phyloP scores from a whole-genome alignment of 2,329 filamentous ascomycete genomes.

The Aspergillus sp. region DNA sequence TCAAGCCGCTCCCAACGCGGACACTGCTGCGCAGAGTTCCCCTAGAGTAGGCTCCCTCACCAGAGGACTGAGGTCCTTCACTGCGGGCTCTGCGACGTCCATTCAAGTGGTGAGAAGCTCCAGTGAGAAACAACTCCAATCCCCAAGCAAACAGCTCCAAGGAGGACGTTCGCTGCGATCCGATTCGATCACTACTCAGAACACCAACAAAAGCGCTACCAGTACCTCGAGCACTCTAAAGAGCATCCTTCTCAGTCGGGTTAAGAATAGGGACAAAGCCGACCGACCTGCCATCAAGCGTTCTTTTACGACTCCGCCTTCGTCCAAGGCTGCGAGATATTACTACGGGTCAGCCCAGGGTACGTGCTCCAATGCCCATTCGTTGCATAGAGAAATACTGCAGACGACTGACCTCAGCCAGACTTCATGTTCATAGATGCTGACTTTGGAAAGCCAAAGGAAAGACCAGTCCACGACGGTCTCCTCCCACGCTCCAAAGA shows the following conservation, averaged over 20 bases:
- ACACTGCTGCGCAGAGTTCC: not conserved
- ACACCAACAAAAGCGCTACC: not conserved
- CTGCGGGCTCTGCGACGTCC: not conserved
- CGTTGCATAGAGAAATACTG: not conserved
- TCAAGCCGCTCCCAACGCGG: not conserved
- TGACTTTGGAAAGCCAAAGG: constrained; percentile 2
- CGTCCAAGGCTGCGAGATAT: constrained; percentile 6
- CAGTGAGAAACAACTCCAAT: constrained; percentile 4
- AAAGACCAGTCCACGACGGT: not conserved
- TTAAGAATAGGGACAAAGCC: not conserved
- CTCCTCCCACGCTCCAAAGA: not conserved
- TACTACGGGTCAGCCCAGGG: constrained; percentile 9
- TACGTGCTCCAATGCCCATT: not conserved
- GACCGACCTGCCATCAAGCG: not conserved
- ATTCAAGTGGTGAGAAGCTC: not conserved
- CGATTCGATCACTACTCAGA: constrained; percentile 4
- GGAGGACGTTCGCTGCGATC: not conserved
- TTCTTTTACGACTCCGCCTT: not conserved
- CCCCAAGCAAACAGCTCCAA: not conserved
- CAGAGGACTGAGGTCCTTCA: not conserved
- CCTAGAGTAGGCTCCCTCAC: not conserved
- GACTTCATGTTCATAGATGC: constrained; percentile 15
- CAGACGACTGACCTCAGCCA: not conserved
- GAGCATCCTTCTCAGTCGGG: not conserved
- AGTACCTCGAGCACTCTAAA: not conserved